Percentiles rank a stretch among this genome's conserved stretches.
These are phyloP conservation scores for Stenocarpella maydis DNA, from an alignment of 2,329 filamentous ascomycete species.

Conservation along the genomic window DNA sequence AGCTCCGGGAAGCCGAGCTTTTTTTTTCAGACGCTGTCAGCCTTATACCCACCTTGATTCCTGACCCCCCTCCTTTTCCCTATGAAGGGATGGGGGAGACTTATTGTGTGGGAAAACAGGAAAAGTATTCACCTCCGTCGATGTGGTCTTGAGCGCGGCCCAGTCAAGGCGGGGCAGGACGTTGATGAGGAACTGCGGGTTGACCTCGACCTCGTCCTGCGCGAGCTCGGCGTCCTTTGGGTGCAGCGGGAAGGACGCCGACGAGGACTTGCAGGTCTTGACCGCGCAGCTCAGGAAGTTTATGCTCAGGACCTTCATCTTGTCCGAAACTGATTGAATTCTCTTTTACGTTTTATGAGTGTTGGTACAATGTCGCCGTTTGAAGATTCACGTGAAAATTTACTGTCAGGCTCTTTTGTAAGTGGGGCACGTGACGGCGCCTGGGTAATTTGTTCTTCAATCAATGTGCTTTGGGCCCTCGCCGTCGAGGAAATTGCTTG, in stretches of 20 bases:
- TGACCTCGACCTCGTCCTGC: constrained; percentile 82
- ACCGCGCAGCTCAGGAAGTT: constrained; percentile 98
- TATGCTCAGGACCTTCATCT: constrained; percentile 93
- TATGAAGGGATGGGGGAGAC: no score
- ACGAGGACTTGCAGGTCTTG: constrained; percentile 88
- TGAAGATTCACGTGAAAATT: constrained; percentile 30
- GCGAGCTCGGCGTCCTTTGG: constrained; percentile 92
- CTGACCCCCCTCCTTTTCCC: no score
- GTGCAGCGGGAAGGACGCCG: constrained; percentile 86
- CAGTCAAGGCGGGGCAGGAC: constrained; percentile 90
- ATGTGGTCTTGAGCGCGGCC: constrained; percentile 78
- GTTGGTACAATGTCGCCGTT: neutral
- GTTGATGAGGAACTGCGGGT: constrained; percentile 82
- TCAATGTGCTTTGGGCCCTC: neutral
- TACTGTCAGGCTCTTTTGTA: constrained; percentile 15
- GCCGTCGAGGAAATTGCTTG: neutral
- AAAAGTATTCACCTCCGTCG: constrained; percentile 70
- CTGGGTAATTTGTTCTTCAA: neutral
- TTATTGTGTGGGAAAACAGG: neutral
- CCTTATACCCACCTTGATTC: constrained; percentile 25
- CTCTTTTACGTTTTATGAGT: neutral
- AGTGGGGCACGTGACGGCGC: constrained; percentile 30
- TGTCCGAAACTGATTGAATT: constrained; percentile 28
- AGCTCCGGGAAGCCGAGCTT: constrained; percentile 83
- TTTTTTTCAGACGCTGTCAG: constrained; percentile 3